Evolutionary conservation across 352 stramenopile genomes (phyloP), one percentile per base, ranked within the genome.

Genomic region (Phytophthora citricola): DNA sequence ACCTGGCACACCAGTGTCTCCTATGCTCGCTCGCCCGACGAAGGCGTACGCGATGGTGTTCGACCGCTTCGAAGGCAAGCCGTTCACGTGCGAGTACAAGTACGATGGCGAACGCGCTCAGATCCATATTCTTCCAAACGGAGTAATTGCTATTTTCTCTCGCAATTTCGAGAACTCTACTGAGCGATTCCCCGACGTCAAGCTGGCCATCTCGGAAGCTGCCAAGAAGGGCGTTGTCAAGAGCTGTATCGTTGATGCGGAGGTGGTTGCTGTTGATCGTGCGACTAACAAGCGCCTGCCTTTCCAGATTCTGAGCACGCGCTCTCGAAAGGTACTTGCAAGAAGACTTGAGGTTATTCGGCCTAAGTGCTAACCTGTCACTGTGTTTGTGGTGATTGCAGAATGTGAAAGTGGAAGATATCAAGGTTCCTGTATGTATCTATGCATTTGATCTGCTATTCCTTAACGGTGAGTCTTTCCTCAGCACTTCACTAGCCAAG

Each of bases 61-160:
- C 43, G 97, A 99, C 58, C 91, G 98, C 7, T 95, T 99, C 52
- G 86, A 98, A 69, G 96, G 94, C 27, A 87, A 93, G 71, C 79
- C 87, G 32, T 99, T 99, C 74, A 99, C 97, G 4, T 99, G 96
- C 71, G 98, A 99, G 76, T 99, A 98, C 91, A 99, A 99, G 80
- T 99, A 99, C 76, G 98, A 99, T 71, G 98, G 98, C 32, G 98
- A 99, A 75, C 86, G 98, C 44, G 96, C 97, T 5, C 98, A 99
- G 73, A 93, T 95, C 45, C 97, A 99, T 77, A 97, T 98, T 44
- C 76, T 92, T 5, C 51, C 76, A 0, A 85, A 91, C 45, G 97
- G 95, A 29, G 82, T 87, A 46, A 93, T 99, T 32, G 94, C 96
- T 48, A 98, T 99, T 47, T 99, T 99, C 81, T 99, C 94, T 10